Evolutionary conservation across 1,284 basidiomycete genomes (phyloP).

Genomic region (Ustilago trichophora): DNA sequence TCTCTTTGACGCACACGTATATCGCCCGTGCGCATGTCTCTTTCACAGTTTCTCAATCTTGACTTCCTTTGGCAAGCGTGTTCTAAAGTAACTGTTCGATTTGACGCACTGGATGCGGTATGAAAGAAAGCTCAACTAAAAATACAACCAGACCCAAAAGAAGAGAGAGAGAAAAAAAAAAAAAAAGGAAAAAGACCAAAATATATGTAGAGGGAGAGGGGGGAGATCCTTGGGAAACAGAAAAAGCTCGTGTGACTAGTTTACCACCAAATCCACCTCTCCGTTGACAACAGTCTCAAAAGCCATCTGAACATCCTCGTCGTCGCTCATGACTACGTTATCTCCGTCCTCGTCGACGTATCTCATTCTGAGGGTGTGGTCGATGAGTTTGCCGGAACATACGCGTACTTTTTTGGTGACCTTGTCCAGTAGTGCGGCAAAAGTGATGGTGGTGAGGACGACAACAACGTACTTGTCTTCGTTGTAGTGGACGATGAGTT

Average conservation of each 20-base stretch:
- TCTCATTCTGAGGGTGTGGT: constrained; percentile 35
- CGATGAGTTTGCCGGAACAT: constrained; percentile 33
- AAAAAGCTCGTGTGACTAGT: too few species aligned
- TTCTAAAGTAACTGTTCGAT: too few species aligned
- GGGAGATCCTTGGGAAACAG: too few species aligned
- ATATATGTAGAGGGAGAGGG: too few species aligned
- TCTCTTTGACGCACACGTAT: too few species aligned
- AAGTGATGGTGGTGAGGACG: constrained; percentile 79
- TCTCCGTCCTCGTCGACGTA: constrained; percentile 65
- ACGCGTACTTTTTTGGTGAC: constrained; percentile 90
- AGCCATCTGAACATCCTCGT: constrained; percentile 65
- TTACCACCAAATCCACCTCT: constrained; percentile 51
- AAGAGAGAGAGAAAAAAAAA: too few species aligned
- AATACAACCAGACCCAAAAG: background rate
- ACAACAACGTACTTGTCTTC: constrained; percentile 92
- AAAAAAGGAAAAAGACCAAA: too few species aligned
- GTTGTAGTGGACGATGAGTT: constrained; percentile 76
- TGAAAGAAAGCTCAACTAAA: background rate
- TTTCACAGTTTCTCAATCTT: too few species aligned
- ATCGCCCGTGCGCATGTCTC: too few species aligned
- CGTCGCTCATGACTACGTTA: constrained; percentile 57
- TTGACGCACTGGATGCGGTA: too few species aligned
- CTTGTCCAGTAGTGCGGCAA: constrained; percentile 82
- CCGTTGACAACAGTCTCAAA: constrained; percentile 45
- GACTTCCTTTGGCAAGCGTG: too few species aligned